These are phyloP conservation scores for Trypanosoma caninum DNA, from an alignment of 208 protist genomes.

Conservation along the genomic window DNA sequence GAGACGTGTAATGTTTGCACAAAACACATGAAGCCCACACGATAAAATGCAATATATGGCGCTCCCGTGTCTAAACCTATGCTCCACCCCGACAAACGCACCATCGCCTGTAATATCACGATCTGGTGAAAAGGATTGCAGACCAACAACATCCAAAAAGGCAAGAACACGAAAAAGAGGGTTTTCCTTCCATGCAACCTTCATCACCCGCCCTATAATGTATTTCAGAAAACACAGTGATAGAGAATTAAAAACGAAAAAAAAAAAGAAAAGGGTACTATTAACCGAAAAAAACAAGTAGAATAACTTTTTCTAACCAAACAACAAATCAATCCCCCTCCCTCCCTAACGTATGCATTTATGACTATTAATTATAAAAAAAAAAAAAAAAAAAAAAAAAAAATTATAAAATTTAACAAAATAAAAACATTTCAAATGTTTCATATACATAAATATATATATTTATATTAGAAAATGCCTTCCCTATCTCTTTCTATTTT, in stretches of 20 bases:
- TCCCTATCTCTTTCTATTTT: background rate
- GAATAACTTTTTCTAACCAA: too few species aligned
- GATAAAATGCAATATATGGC: conserved; percentile 44
- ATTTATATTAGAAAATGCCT: background rate
- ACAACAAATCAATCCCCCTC: too few species aligned
- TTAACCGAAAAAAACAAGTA: too few species aligned
- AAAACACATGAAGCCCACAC: conserved; percentile 37
- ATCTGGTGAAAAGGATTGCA: conserved; percentile 43
- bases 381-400: background rate
- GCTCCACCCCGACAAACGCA: conserved; percentile 32
- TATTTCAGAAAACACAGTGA: too few species aligned
- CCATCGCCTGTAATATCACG: conserved; percentile 35
- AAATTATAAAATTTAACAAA: background rate
- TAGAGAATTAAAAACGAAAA: too few species aligned
- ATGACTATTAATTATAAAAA: too few species aligned
- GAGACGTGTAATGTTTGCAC: conserved; percentile 44
- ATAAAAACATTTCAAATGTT: background rate
- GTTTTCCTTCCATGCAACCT: conserved; percentile 40
- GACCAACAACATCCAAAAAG: conserved; percentile 77
- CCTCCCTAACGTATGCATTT: too few species aligned
- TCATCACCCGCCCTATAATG: too few species aligned
- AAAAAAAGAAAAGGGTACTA: too few species aligned
- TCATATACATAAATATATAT: background rate
- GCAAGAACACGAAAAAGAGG: conserved; percentile 75
- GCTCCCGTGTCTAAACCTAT: conserved; percentile 33